phyloP scores from a whole-genome alignment of 805 yeast species.

The Clavispora carvajalis region DNA sequence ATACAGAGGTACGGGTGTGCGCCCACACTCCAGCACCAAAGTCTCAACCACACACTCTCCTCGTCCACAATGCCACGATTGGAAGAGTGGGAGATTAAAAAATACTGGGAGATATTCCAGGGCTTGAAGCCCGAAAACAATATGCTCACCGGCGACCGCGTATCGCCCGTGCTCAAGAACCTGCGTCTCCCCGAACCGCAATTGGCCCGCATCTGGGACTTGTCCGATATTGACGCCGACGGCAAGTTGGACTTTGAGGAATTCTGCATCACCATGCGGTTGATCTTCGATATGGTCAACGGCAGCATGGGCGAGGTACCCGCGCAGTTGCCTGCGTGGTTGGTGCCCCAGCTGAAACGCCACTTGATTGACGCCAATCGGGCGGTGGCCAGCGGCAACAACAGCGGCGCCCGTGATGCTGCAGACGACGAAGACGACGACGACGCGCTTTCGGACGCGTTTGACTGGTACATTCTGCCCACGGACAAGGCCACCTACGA shows the following conservation, averaged over 20 bases:
- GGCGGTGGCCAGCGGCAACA: constrained; percentile 44
- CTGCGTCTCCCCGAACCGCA: constrained; percentile 46
- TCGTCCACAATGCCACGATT: constrained; percentile 49
- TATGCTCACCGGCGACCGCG: constrained; percentile 78
- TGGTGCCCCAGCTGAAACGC: constrained; percentile 83
- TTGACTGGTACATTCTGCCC: constrained; percentile 97
- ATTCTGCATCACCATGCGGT: constrained; percentile 94
- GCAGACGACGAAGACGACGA: constrained; percentile 52
- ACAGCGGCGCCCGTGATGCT: constrained; percentile 1
- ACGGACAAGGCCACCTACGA: constrained; percentile 76
- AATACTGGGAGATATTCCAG: constrained; percentile 96
- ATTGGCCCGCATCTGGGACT: constrained; percentile 80
- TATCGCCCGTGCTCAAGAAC: constrained; percentile 80
- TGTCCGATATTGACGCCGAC: constrained; percentile 32
- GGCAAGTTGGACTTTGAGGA: constrained; percentile 85
- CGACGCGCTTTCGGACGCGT: constrained; percentile 54
- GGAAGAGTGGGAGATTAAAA: constrained; percentile 93
- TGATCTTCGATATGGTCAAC: constrained; percentile 87
- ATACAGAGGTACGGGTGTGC: constrained; percentile 3
- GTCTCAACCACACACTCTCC: neutral
- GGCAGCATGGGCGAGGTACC: constrained; percentile 60
- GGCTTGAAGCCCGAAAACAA: constrained; percentile 81
- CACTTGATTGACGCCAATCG: constrained; percentile 80
- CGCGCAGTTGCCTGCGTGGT: constrained; percentile 76
- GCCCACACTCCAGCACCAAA: neutral